Base-by-base conservation (phyloP, 345 rosid species). In the Euphorbia lathyris region DNA sequence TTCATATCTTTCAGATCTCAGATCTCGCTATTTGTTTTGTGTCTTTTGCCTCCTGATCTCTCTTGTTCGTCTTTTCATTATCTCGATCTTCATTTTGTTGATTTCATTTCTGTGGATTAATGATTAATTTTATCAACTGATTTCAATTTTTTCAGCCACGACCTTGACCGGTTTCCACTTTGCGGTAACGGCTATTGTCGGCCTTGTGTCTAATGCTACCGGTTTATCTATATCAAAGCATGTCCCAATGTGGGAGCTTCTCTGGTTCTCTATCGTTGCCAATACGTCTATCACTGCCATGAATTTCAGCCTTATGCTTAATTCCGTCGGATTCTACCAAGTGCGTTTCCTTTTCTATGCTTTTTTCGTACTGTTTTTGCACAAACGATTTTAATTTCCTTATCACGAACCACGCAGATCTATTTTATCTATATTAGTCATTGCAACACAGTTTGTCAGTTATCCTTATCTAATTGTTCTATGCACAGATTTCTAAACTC, bases 261-360 rank as follows among this genome's bases (percentile, higher is more conserved):
- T 93, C 12, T 93, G 98, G 98, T 93, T 93, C 83, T 89, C 97
- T 0, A 40, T 89, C 5, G 86, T 93, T 13, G 98, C 98, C 61
- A 93, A 93, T 52, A 79, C 72, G 69, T 93, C 98, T 25, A 93
- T 93, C 27, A 80, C 95, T 1, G 91, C 91, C 62, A 93, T 93
- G 98, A 93, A 91, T 80, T 76, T 93, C 40, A 93, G 98, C 67
- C 96, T 93, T 65, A 89, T 93, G 98, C 87, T 93, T 43, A 93
- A 93, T 83, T 93, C 98, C 34, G 96, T 91, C 55, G 97, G 96
- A 25, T 94, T 94, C 80, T 94, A 94, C 47, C 98, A 93, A 69
- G 98, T 88, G 62, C 14, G 47, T 25, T 20, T 36, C 0, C 20
- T 5, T 1, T 40, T 20, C 25, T 47, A 27, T 29, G 38, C 38